Percentiles rank a stretch among this genome's conserved stretches.
Evolutionary conservation across 441 rosid genomes (phyloP).

Genomic region (Corymbia citriodora): DNA sequence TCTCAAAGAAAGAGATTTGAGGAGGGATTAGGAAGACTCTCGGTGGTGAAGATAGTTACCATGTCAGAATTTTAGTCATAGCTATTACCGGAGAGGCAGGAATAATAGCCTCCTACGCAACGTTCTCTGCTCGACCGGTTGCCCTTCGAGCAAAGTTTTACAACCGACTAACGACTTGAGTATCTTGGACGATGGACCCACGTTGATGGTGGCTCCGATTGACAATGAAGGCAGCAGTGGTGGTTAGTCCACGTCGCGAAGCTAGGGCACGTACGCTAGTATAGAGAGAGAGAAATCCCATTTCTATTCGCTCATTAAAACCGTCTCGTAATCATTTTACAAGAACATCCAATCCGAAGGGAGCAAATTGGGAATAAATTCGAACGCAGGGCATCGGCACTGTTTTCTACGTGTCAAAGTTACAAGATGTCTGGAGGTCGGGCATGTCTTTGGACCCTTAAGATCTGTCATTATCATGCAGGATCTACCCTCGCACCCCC

Average conservation of each 20-base stretch:
- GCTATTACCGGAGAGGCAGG: no score
- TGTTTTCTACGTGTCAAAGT: rapidly evolving
- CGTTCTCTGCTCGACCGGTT: no score
- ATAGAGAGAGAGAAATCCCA: neutral
- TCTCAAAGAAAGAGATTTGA: no score
- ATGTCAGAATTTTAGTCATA: no score
- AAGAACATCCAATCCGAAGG: rapidly evolving
- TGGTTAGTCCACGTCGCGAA: neutral
- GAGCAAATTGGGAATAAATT: neutral
- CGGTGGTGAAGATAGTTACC: no score
- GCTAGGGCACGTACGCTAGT: neutral
- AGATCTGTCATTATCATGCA: neutral
- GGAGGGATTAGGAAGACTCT: no score
- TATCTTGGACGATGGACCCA: neutral
- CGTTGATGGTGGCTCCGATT: neutral
- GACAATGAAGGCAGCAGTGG: rapidly evolving
- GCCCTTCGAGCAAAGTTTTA: no score
- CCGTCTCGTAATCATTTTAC: neutral
- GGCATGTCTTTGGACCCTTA: neutral
- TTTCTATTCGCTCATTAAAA: neutral
- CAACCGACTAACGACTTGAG: no score
- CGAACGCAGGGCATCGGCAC: neutral
- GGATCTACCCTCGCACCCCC: neutral
- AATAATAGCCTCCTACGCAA: no score
- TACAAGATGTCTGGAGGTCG: neutral